Conservation (phyloP, 2,329 filamentous ascomycete genomes). For the Akanthomyces lecanii region DNA sequence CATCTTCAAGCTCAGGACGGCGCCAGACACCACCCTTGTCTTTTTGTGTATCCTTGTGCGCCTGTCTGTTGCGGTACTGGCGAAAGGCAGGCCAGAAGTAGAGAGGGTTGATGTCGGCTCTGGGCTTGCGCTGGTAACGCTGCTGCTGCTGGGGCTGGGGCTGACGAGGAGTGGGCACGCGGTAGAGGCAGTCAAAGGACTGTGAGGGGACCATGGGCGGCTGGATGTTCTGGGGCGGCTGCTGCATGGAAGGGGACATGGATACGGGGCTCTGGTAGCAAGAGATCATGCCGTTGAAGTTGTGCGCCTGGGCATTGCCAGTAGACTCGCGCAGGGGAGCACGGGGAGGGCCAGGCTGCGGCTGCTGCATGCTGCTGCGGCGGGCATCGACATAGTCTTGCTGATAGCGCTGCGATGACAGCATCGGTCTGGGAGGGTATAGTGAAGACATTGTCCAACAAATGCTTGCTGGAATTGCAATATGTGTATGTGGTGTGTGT, state of each 20-base stretch:
- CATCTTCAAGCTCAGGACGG: conserved; percentile 55
- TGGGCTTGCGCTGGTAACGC: conserved; percentile 32
- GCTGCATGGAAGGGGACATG: conserved; percentile 39
- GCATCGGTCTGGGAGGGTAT: conserved; percentile 42
- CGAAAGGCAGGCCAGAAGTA: conserved; percentile 60
- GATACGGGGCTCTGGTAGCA: conserved; percentile 41
- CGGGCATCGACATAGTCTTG: conserved; percentile 45
- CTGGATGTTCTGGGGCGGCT: conserved; percentile 35
- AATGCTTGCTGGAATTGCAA: conserved; percentile 13
- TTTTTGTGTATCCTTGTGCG: conserved; percentile 57
- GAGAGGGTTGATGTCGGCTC: conserved; percentile 51
- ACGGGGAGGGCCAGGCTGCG: conserved; percentile 26
- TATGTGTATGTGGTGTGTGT: conserved; percentile 19
- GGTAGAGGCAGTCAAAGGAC: conserved; percentile 40
- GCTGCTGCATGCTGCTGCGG: conserved; percentile 32
- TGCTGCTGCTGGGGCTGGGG: conserved; percentile 33
- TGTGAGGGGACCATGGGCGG: conserved; percentile 49
- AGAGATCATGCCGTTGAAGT: conserved; percentile 38
- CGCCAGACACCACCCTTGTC: conserved; percentile 55
- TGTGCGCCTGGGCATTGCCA: conserved; percentile 46
- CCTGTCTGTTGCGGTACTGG: conserved; percentile 62
- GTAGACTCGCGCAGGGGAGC: conserved; percentile 50
- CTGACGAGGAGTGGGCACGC: conserved; percentile 34
- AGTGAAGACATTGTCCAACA: conserved; percentile 32
- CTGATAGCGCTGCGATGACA: conserved; percentile 49